These are phyloP conservation scores for Esteya vermicola DNA, from an alignment of 2,329 filamentous ascomycete genomes.

Conservation along the genomic window DNA sequence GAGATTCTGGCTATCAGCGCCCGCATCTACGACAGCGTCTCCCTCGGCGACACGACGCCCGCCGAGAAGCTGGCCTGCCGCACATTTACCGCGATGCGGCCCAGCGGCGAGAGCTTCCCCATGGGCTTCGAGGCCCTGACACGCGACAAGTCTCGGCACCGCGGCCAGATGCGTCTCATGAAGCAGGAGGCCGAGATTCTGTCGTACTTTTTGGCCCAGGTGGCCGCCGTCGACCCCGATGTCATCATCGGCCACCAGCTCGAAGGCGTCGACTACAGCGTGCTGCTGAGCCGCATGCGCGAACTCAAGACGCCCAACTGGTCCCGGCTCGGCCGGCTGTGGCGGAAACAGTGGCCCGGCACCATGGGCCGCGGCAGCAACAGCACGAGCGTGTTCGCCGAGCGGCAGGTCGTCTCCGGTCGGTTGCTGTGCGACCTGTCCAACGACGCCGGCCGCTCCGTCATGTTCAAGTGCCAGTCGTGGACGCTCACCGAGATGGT, in stretches of 20 bases:
- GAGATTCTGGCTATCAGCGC: constrained; percentile 87
- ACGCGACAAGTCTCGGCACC: constrained; percentile 45
- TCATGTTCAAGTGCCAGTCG: constrained; percentile 93
- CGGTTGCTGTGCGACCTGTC: constrained; percentile 85
- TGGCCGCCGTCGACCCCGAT: constrained; percentile 82
- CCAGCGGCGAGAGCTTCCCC: constrained; percentile 62
- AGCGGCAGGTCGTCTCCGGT: constrained; percentile 78
- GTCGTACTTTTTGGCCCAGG: constrained; percentile 75
- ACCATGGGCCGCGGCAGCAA: constrained; percentile 75
- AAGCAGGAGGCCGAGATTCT: constrained; percentile 77
- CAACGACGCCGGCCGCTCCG: constrained; percentile 92
- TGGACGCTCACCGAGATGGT: constrained; percentile 99
- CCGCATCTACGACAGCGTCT: constrained; percentile 83
- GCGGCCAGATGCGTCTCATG: constrained; percentile 64
- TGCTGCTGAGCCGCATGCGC: constrained; percentile 72
- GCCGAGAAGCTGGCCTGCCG: constrained; percentile 80
- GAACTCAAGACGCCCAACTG: constrained; percentile 88
- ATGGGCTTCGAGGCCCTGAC: constrained; percentile 72
- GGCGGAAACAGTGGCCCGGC: constrained; percentile 72
- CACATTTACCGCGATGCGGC: constrained; percentile 84
- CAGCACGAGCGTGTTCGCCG: constrained; percentile 83
- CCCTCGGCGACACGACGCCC: constrained; percentile 72
- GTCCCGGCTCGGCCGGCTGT: constrained; percentile 82
- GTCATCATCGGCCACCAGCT: constrained; percentile 87
- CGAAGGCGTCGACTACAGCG: constrained; percentile 93